phyloP scores from a whole-genome alignment of 2,329 filamentous ascomycete genomes.

The Pleoardoris graminearum region DNA sequence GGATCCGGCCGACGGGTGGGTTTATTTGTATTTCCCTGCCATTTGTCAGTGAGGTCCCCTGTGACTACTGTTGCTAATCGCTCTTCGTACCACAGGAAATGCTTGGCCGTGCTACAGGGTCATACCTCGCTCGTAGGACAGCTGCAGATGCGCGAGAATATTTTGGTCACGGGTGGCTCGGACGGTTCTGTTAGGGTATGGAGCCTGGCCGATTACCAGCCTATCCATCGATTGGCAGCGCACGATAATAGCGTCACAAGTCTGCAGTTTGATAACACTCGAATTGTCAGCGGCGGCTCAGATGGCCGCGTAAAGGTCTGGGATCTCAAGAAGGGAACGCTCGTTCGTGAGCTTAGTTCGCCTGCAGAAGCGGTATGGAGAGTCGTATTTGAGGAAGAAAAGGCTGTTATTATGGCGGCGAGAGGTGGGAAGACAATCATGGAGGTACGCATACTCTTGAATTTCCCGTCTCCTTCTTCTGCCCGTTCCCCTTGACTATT shows the following conservation, averaged over 20 bases:
- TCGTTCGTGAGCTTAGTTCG: slow-evolving; percentile 87
- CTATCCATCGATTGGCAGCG: slow-evolving; percentile 91
- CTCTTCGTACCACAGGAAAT: slow-evolving; percentile 54
- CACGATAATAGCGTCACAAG: slow-evolving; percentile 99
- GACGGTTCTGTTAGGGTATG: slow-evolving; percentile 96
- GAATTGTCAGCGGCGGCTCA: slow-evolving; percentile 93
- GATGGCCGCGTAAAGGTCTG: slow-evolving; percentile 99
- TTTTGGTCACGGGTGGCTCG: slow-evolving; percentile 91
- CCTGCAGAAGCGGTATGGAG: slow-evolving; percentile 96
- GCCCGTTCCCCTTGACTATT: background rate
- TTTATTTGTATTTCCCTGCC: slow-evolving; percentile 28
- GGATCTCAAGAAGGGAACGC: slow-evolving; percentile 88
- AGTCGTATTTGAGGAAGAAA: slow-evolving; percentile 97
- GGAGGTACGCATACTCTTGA: slow-evolving; percentile 69
- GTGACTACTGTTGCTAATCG: slow-evolving; percentile 5
- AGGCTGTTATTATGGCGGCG: slow-evolving; percentile 93
- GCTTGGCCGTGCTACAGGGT: slow-evolving; percentile 89
- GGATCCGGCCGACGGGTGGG: slow-evolving; percentile 86
- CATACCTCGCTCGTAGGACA: slow-evolving; percentile 97
- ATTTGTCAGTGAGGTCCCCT: background rate
- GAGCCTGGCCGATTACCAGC: slow-evolving; percentile 86
- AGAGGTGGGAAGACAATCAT: slow-evolving; percentile 86
- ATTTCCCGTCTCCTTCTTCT: background rate
- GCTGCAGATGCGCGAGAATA: slow-evolving; percentile 92
- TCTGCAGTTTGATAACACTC: slow-evolving; percentile 92